These are phyloP conservation scores for Suhomyces sp. DNA, from an alignment of 805 yeast species.

Conservation along the genomic window DNA sequence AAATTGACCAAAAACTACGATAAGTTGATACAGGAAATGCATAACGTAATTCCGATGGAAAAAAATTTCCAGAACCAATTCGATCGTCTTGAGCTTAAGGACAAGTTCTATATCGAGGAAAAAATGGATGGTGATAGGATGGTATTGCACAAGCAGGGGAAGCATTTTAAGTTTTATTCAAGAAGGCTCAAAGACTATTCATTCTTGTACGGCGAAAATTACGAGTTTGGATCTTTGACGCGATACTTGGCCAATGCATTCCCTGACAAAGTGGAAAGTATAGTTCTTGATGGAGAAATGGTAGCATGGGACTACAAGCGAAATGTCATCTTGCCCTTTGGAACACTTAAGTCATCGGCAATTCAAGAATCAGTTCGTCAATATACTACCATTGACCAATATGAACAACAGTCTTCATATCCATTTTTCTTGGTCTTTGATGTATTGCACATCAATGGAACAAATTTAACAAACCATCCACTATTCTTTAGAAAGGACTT, in stretches of 20 bases:
- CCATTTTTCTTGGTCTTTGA: slow-evolving; percentile 74
- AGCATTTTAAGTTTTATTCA: slow-evolving; percentile 56
- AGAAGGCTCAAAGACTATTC: slow-evolving; percentile 76
- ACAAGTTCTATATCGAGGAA: slow-evolving; percentile 72
- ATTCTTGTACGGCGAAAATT: slow-evolving; percentile 59
- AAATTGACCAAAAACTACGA: slow-evolving; percentile 52
- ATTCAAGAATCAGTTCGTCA: slow-evolving; percentile 48
- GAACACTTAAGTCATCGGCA: slow-evolving; percentile 73
- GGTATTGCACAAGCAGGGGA: slow-evolving; percentile 63
- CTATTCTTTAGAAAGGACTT: slow-evolving; percentile 56
- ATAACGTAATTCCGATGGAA: slow-evolving; percentile 25
- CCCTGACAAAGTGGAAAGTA: slow-evolving; percentile 34
- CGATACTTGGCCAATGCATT: slow-evolving; percentile 46
- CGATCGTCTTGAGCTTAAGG: slow-evolving; percentile 14
- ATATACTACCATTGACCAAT: slow-evolving; percentile 35
- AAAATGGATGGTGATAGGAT: slow-evolving; percentile 93
- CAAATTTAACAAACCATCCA: slow-evolving; percentile 53
- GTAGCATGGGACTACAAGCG: slow-evolving; percentile 73
- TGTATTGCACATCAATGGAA: slow-evolving; percentile 66
- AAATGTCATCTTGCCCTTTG: slow-evolving; percentile 68
- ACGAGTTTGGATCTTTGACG: slow-evolving; percentile 53
- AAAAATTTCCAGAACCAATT: slow-evolving; percentile 17
- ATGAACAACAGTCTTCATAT: slow-evolving; percentile 33
- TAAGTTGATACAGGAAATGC: slow-evolving; percentile 48
- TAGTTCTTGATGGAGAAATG: slow-evolving; percentile 88